Conservation (phyloP, 1,284 basidiomycete genomes). For the Cutaneotrichosporon dermatis region DNA sequence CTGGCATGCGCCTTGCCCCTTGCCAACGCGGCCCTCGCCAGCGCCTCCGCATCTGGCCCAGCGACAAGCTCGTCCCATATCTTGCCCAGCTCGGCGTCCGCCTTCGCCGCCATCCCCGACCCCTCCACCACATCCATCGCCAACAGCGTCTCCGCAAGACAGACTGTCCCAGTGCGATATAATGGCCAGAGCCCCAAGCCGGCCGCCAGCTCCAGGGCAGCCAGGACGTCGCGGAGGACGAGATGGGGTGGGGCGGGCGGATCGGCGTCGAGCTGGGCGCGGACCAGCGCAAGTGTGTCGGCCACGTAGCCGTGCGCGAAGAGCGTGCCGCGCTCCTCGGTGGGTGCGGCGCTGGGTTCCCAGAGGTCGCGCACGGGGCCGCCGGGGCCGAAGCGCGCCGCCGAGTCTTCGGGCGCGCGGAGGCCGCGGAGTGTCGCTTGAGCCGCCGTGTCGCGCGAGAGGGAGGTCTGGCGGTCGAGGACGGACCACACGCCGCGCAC, state of each 20-base stretch:
- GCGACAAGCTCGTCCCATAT: conserved; percentile 19
- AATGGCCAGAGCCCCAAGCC: conserved; percentile 36
- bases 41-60: conserved; percentile 19
- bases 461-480: conserved; percentile 24
- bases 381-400: conserved; percentile 24
- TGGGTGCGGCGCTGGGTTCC: conserved; percentile 13
- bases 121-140: conserved; percentile 27
- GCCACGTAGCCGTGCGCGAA: conserved; percentile 29
- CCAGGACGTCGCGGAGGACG: conserved; percentile 32
- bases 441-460: conserved; percentile 22
- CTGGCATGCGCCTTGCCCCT: conserved; percentile 35
- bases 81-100: conserved; percentile 24
- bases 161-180: conserved; percentile 31
- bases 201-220: conserved; percentile 29
- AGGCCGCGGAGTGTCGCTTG: conserved; percentile 19
- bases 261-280: conserved; percentile 22
- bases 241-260: conserved; percentile 26
- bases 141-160: conserved; percentile 34
- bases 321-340: conserved; percentile 14
- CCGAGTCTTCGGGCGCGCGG: conserved; percentile 9
- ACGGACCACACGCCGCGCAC: conserved; percentile 33
- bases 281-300: conserved; percentile 18
- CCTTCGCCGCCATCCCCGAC: conserved; percentile 25
- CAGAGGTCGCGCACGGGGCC: conserved; percentile 20
- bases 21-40: conserved; percentile 26